Percentiles rank a stretch among this genome's conserved stretches.
These are phyloP conservation scores for Tetrapyrgos nigripes DNA, from an alignment of 1,284 basidiomycete genomes.

Conservation along the genomic window DNA sequence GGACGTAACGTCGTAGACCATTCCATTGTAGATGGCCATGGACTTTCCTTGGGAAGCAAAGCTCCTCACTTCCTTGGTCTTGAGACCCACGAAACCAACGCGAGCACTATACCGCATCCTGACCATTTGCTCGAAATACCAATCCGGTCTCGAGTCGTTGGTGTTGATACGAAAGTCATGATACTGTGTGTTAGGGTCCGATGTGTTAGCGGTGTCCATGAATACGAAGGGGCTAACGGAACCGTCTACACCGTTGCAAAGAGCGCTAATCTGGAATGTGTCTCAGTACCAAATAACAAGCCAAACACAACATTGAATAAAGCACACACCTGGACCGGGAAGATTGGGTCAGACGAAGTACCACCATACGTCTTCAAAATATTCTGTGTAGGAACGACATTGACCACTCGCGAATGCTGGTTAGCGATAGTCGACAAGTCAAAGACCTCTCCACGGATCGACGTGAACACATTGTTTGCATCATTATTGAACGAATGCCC, in stretches of 20 bases:
- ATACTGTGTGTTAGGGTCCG: constrained; percentile 85
- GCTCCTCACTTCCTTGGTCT: constrained; percentile 77
- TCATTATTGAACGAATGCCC: constrained; percentile 70
- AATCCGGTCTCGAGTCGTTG: constrained; percentile 93
- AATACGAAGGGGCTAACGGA: constrained; percentile 86
- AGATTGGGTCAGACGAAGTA: constrained; percentile 75
- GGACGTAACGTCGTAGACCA: constrained; percentile 89
- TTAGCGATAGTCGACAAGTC: constrained; percentile 69
- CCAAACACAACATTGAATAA: constrained; percentile 10
- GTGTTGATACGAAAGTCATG: constrained; percentile 94
- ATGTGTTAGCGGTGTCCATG: constrained; percentile 81
- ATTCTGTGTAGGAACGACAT: constrained; percentile 77
- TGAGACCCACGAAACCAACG: constrained; percentile 90
- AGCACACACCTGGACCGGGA: constrained; percentile 87
- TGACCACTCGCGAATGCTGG: constrained; percentile 73
- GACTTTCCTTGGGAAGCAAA: constrained; percentile 71
- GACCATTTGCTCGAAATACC: constrained; percentile 96
- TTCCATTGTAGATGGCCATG: constrained; percentile 83
- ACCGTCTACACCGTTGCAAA: constrained; percentile 89
- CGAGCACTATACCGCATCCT: constrained; percentile 89
- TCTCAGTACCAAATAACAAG: not conserved
- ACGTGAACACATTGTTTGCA: constrained; percentile 79
- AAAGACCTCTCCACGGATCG: constrained; percentile 94
- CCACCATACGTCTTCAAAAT: constrained; percentile 88
- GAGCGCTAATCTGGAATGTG: constrained; percentile 76